Evolutionary conservation across 2,329 filamentous ascomycete genomes (phyloP).

Genomic region (Aureobasidium mangrovei): DNA sequence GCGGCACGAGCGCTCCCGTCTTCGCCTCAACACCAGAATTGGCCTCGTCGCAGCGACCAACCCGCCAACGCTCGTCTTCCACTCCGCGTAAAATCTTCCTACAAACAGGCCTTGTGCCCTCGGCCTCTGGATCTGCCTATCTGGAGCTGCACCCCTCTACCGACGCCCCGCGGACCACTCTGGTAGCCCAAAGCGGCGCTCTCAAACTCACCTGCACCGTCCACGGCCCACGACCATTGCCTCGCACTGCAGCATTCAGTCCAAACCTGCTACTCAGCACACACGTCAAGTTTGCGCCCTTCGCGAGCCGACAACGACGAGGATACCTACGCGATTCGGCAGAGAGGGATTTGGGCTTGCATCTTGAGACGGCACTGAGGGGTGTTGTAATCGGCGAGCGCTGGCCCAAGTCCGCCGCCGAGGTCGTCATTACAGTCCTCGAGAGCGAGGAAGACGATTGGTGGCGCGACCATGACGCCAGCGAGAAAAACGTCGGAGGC

Average conservation of each 20-base stretch:
- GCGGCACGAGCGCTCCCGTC: slow-evolving; percentile 64
- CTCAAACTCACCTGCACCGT: slow-evolving; percentile 90
- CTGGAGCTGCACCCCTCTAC: slow-evolving; percentile 51
- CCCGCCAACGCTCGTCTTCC: slow-evolving; percentile 54
- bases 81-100: slow-evolving; percentile 81
- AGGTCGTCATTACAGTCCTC: slow-evolving; percentile 84
- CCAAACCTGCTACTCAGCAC: slow-evolving; percentile 86
- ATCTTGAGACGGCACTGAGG: slow-evolving; percentile 81
- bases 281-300: slow-evolving; percentile 93
- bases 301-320: slow-evolving; percentile 72
- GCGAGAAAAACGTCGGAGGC: slow-evolving; percentile 35
- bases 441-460: slow-evolving; percentile 81
- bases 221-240: slow-evolving; percentile 84
- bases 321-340: slow-evolving; percentile 78
- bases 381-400: slow-evolving; percentile 86
- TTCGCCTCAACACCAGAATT: slow-evolving; percentile 49
- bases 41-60: slow-evolving; percentile 39
- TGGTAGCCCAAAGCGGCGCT: slow-evolving; percentile 51
- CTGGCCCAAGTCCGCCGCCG: slow-evolving; percentile 98
- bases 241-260: slow-evolving; percentile 82
- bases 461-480: slow-evolving; percentile 43
- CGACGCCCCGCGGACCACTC: slow-evolving; percentile 24
- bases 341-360: slow-evolving; percentile 82
- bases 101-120: slow-evolving; percentile 85
- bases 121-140: slow-evolving; percentile 88